These are phyloP conservation scores for Leptomonas seymouri DNA, from an alignment of 208 protist species.

Conservation along the genomic window DNA sequence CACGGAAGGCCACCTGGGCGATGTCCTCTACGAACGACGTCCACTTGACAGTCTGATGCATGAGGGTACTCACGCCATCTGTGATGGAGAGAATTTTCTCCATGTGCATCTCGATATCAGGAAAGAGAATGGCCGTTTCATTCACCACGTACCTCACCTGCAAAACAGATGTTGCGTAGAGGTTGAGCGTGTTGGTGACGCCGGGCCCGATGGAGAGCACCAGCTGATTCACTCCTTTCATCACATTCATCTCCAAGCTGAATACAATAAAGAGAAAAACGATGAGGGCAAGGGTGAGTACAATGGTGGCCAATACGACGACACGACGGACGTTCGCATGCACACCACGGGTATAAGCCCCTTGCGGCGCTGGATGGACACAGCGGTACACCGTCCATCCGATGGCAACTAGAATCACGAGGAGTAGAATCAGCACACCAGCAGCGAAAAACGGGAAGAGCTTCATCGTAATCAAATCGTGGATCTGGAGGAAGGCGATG, in stretches of 20 bases:
- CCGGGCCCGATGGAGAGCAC: constrained; percentile 14
- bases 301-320: constrained; percentile 3
- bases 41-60: constrained; percentile 26
- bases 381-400: constrained; percentile 25
- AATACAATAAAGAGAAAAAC: constrained; percentile 37
- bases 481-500: constrained; percentile 29
- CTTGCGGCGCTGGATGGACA: constrained; percentile 14
- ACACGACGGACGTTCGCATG: constrained; percentile 3
- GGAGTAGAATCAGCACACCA: constrained; percentile 28
- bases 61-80: constrained; percentile 8
- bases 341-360: constrained; percentile 23
- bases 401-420: constrained; percentile 24
- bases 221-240: constrained; percentile 34
- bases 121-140: constrained; percentile 23
- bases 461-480: constrained; percentile 32
- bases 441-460: constrained; percentile 36
- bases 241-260: constrained; percentile 37
- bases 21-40: constrained; percentile 35
- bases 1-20: constrained; percentile 38
- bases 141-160: constrained; percentile 35
- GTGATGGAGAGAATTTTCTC: constrained; percentile 21
- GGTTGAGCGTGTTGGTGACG: constrained; percentile 25
- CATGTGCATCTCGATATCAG: constrained; percentile 20
- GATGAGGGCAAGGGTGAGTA: constrained; percentile 19
- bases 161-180: constrained; percentile 11